A percentile compares a stretch with the other conserved stretches of the same genome.
These are phyloP conservation scores for Aspergillus sp. DNA, from an alignment of 2,329 filamentous ascomycete genomes.

Conservation along the genomic window DNA sequence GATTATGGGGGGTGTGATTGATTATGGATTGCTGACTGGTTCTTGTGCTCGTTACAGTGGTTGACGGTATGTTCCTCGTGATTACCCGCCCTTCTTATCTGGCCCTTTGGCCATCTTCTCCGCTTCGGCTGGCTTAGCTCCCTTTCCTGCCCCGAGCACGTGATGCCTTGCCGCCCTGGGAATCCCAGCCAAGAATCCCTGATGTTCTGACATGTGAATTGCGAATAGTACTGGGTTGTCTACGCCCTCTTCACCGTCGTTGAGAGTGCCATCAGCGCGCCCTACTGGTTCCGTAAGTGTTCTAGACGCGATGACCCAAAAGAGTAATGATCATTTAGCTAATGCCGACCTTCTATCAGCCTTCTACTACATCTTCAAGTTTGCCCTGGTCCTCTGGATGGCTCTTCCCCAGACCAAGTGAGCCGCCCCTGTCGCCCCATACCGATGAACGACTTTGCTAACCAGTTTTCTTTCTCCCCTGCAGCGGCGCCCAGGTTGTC, in stretches of 20 bases:
- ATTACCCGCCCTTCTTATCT: slow-evolving; percentile 2
- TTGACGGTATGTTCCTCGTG: slow-evolving; percentile 51
- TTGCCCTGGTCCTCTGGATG: slow-evolving; percentile 95
- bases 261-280: slow-evolving; percentile 65
- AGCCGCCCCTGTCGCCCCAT: slow-evolving; percentile 34
- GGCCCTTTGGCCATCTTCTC: slow-evolving; percentile 1
- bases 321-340: slow-evolving; percentile 16
- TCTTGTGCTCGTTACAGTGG: slow-evolving; percentile 48
- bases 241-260: slow-evolving; percentile 66
- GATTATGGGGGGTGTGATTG: neutral
- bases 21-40: slow-evolving; percentile 10
- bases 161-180: slow-evolving; percentile 19
- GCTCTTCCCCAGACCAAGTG: slow-evolving; percentile 92
- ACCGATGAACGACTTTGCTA: neutral
- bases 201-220: slow-evolving; percentile 20
- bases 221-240: slow-evolving; percentile 63
- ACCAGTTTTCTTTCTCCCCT: slow-evolving; percentile 2
- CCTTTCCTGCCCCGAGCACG: slow-evolving; percentile 16
- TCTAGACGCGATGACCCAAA: neutral
- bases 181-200: neutral
- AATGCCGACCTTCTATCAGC: slow-evolving; percentile 42
- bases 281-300: slow-evolving; percentile 66
- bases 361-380: slow-evolving; percentile 99
- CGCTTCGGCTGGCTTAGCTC: slow-evolving; percentile 5
- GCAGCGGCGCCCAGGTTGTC: slow-evolving; percentile 88